phyloP scores from a whole-genome alignment of 257 asterid genomes.

The Mentha longifolia region DNA sequence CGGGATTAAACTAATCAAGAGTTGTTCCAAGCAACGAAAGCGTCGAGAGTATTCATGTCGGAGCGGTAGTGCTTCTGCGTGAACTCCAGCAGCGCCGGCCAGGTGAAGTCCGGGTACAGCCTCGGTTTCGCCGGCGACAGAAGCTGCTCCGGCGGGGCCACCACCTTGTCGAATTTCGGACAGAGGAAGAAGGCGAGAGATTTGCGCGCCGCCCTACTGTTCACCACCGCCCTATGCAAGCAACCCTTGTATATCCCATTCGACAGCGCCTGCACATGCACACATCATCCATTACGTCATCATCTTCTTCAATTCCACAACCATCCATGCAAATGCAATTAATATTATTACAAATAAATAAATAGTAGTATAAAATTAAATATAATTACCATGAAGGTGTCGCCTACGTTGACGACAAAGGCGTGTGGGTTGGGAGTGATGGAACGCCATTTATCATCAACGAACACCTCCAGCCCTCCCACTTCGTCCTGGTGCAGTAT shows the following conservation, averaged over 20 bases:
- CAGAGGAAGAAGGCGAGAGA: constrained; percentile 80
- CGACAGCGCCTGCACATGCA: constrained; percentile 86
- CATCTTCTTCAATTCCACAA: too few species aligned
- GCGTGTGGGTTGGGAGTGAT: constrained; percentile 64
- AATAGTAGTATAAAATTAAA: too few species aligned
- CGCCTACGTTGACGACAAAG: constrained; percentile 87
- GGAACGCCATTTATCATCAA: constrained; percentile 67
- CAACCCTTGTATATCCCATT: constrained; percentile 88
- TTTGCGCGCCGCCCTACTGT: constrained; percentile 53
- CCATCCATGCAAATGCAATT: too few species aligned
- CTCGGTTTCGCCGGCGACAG: constrained; percentile 47
- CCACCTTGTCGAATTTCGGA: constrained; percentile 60
- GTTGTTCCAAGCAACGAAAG: constrained; percentile 66
- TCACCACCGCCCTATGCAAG: constrained; percentile 78
- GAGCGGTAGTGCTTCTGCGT: constrained; percentile 82
- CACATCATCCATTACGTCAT: not conserved
- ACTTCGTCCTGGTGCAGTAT: constrained; percentile 80
- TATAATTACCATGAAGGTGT: constrained; percentile 68
- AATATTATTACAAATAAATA: too few species aligned
- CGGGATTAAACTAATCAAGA: too few species aligned
- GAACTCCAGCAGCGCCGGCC: constrained; percentile 68
- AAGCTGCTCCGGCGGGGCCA: constrained; percentile 63
- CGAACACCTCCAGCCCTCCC: constrained; percentile 74
- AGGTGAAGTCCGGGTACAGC: constrained; percentile 71
- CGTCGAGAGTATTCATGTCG: constrained; percentile 78